These are phyloP conservation scores for Trifolium pratense DNA, from an alignment of 306 rosid genomes.

Conservation along the genomic window DNA sequence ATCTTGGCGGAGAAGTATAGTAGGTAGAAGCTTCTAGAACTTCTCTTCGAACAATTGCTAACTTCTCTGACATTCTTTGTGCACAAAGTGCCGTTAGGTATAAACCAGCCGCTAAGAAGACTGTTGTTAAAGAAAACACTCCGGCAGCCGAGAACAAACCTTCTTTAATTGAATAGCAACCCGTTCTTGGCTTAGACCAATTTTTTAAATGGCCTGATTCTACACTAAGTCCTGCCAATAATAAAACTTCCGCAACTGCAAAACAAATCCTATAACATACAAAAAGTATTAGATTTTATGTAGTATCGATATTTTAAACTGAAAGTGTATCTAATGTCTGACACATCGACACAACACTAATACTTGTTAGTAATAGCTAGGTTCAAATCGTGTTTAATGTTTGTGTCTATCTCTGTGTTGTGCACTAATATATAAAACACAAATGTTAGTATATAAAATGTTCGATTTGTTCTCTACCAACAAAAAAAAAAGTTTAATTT, in stretches of 20 bases:
- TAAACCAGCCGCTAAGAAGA: constrained; percentile 72
- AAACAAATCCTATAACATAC: constrained; percentile 71
- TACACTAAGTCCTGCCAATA: constrained; percentile 72
- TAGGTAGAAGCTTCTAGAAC: constrained; percentile 61
- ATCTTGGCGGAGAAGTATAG: constrained; percentile 71
- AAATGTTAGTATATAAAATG: too few species aligned
- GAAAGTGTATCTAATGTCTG: neutral
- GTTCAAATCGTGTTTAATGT: too few species aligned
- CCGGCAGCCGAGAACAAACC: constrained; percentile 85
- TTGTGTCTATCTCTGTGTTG: too few species aligned
- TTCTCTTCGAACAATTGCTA: constrained; percentile 57
- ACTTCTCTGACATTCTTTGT: constrained; percentile 56
- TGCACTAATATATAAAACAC: too few species aligned
- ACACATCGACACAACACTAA: too few species aligned
- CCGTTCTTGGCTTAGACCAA: constrained; percentile 66
- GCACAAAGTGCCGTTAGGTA: constrained; percentile 74
- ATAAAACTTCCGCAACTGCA: constrained; percentile 79
- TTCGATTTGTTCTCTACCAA: too few species aligned
- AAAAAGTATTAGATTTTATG: neutral
- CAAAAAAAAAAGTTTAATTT: too few species aligned
- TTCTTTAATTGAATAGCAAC: constrained; percentile 61
- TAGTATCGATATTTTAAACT: too few species aligned
- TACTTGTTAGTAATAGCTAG: neutral
- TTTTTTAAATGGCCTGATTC: constrained; percentile 85
- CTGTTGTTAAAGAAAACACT: constrained; percentile 70